phyloP scores from a whole-genome alignment of 805 yeast species.

The Ogataea ramenticola region DNA sequence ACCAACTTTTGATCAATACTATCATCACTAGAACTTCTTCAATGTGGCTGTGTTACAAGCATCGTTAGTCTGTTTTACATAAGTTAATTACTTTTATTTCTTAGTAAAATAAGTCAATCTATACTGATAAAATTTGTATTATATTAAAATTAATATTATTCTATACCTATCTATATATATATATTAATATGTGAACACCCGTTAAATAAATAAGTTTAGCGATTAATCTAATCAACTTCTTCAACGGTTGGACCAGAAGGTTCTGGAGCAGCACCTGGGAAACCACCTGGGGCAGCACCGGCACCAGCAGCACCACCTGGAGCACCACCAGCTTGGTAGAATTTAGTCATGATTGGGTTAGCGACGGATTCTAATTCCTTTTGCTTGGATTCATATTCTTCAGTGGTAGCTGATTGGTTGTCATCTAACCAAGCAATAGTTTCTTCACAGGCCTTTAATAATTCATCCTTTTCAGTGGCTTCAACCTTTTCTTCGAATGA shows the following conservation, averaged over 20 bases:
- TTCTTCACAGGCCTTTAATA: constrained; percentile 77
- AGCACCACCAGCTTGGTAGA: constrained; percentile 88
- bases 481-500: constrained; percentile 71
- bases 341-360: constrained; percentile 94
- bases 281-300: constrained; percentile 39
- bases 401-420: constrained; percentile 87
- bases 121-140: too few species aligned
- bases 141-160: too few species aligned
- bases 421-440: constrained; percentile 88
- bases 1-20: too few species aligned
- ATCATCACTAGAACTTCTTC: too few species aligned
- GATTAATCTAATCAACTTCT: constrained; percentile 53
- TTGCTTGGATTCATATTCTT: constrained; percentile 87
- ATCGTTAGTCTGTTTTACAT: too few species aligned
- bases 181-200: too few species aligned
- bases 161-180: neutral
- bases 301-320: constrained; percentile 36
- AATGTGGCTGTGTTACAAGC: too few species aligned
- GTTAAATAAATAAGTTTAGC: too few species aligned
- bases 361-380: constrained; percentile 94
- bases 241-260: constrained; percentile 70
- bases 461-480: constrained; percentile 40
- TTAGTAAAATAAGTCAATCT: too few species aligned
- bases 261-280: constrained; percentile 33
- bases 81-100: too few species aligned